Percentiles rank a stretch among this genome's conserved stretches.
phyloP scores from a whole-genome alignment of 306 rosid species.

The Begonia peltatifolia region DNA sequence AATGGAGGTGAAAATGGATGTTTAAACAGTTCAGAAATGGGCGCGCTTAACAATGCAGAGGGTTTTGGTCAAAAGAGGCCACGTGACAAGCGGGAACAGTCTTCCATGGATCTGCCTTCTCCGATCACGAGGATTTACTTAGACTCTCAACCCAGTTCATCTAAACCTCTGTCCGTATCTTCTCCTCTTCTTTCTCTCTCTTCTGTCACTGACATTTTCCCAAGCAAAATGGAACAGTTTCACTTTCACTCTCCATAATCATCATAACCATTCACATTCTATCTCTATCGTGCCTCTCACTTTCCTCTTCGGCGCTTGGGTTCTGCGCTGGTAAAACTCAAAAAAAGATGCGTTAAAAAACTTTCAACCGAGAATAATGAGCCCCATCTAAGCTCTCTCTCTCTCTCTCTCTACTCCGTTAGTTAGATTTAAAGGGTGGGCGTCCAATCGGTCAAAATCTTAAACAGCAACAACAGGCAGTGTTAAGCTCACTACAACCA shows the following conservation, averaged over 20 bases:
- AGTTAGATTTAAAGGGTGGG: conserved; percentile 14
- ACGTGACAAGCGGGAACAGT: conserved; percentile 97
- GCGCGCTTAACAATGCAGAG: background rate
- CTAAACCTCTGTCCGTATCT: conserved; percentile 68
- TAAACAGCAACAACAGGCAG: conserved; percentile 22
- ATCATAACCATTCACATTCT: too few relatives aligned
- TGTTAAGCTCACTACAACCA: conserved; percentile 16
- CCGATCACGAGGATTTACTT: conserved; percentile 89
- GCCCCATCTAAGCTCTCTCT: conserved; percentile 7
- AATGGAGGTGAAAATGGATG: too few relatives aligned
- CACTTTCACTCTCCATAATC: background rate
- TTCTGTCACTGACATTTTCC: conserved; percentile 65
- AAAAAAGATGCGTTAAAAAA: background rate
- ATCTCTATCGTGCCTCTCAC: background rate
- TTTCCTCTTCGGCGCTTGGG: conserved; percentile 15
- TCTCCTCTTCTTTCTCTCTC: conserved; percentile 24
- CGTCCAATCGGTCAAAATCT: conserved; percentile 48
- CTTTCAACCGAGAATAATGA: conserved; percentile 17
- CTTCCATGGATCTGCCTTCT: conserved; percentile 88
- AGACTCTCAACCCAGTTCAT: background rate
- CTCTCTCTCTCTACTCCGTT: conserved; percentile 16
- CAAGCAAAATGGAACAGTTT: conserved; percentile 60
- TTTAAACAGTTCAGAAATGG: too few relatives aligned
- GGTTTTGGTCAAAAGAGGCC: conserved; percentile 65
- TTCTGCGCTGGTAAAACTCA: too few relatives aligned